Evolutionary conservation across 345 rosid genomes (phyloP).

Genomic region (Eucalyptus cloeziana): DNA sequence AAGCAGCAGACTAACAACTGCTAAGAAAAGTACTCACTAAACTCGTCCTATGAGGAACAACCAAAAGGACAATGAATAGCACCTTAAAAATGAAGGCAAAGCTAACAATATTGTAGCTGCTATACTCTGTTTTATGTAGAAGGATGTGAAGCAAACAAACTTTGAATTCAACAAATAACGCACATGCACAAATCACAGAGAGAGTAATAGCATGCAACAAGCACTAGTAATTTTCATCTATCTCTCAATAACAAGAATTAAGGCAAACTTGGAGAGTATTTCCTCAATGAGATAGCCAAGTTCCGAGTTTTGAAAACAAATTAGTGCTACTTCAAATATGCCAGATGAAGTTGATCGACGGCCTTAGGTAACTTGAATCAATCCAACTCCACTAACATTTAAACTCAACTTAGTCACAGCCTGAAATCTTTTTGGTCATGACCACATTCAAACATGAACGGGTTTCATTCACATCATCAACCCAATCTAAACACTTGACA

Average conservation of each 20-base stretch:
- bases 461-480: neutral
- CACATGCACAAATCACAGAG: neutral
- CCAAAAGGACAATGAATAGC: too few species aligned
- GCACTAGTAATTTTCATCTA: neutral
- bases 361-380: neutral
- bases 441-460: neutral
- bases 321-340: neutral
- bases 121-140: too few species aligned
- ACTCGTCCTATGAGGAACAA: too few species aligned
- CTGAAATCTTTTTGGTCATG: neutral
- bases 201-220: neutral
- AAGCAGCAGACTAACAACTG: too few species aligned
- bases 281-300: neutral
- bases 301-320: neutral
- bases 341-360: neutral
- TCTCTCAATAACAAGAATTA: neutral
- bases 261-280: neutral
- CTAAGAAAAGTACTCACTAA: too few species aligned
- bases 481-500: neutral
- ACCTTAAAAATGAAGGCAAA: too few species aligned
- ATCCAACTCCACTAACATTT: neutral
- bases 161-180: neutral
- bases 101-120: too few species aligned
- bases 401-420: neutral
- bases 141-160: neutral